Base-by-base conservation (phyloP, 2,329 filamentous ascomycete genomes). In the Nannizziopsis arthrosporioides region DNA sequence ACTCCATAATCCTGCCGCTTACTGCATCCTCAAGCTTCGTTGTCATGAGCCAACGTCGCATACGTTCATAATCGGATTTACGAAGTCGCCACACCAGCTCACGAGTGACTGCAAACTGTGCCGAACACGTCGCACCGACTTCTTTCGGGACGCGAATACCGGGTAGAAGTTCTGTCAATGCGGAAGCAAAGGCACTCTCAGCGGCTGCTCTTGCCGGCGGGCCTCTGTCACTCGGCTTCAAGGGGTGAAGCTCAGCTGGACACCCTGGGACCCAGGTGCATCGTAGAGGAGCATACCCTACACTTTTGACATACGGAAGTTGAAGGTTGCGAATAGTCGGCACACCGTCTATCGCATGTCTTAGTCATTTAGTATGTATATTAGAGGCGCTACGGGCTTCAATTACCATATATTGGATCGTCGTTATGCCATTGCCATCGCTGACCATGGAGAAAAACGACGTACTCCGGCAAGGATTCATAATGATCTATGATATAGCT, bases 1-100 rank as follows among this genome's bases (percentile, higher is more conserved):
- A 78, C 55, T 78, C 75, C 63, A 77, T 67, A 7, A 78, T 68
- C 15, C 74, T 60, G 3, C 75, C 75, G 49, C 70, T 73, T 30
- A 75, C 61, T 35, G 65, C 66, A 59, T 77, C 74, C 0, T 58
- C 57, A 39, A 77, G 53, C 0, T 64, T 55, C 0, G 74, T 76
- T 2, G 70, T 57, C 11, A 68, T 40, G 11, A 77, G 56, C 74
- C 74, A 77, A 2, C 67, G 59, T 12, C 71, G 64, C 51, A 68
- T 73, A 6, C 64, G 60, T 49, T 68, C 62, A 51, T 77, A 77
- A 19, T 76, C 73, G 7, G 62, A 65, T 55, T 62, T 69, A 2
- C 68, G 68, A 27, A 69, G 64, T 53, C 69, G 61, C 22, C 58
- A 59, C 9, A 77, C 67, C 55, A 70, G 71, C 41, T 70, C 67